These are phyloP conservation scores for Megacollybia marginata DNA, from an alignment of 768 basidiomycete species.

Conservation along the genomic window DNA sequence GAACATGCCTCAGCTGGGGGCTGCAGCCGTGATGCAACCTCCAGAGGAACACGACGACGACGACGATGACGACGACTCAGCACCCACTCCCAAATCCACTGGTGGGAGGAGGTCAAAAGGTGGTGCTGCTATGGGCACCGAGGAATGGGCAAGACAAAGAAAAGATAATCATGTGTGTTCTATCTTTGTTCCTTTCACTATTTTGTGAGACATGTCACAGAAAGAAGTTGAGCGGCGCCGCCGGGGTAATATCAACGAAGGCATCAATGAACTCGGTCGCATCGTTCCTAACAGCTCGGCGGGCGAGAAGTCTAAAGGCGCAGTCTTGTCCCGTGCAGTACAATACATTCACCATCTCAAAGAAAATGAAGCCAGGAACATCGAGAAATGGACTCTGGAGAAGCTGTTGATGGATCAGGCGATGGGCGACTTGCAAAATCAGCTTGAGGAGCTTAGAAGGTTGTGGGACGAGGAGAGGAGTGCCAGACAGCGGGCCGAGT, in stretches of 20 bases:
- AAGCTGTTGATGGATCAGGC: constrained; percentile 90
- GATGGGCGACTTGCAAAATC: constrained; percentile 79
- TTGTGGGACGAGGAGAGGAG: constrained; percentile 74
- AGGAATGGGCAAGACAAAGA: constrained; percentile 73
- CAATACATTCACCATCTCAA: constrained; percentile 90
- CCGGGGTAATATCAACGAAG: constrained; percentile 93
- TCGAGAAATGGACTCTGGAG: constrained; percentile 92
- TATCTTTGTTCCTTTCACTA: not conserved
- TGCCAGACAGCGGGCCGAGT: constrained; percentile 50
- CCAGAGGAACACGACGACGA: constrained; percentile 20
- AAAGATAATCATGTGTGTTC: constrained; percentile 74
- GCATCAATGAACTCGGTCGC: constrained; percentile 85
- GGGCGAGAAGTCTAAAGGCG: constrained; percentile 85
- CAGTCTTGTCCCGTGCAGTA: constrained; percentile 81
- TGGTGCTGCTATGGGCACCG: constrained; percentile 57
- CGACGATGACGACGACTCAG: constrained; percentile 15
- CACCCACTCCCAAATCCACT: constrained; percentile 17
- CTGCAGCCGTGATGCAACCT: constrained; percentile 37
- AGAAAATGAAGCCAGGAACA: constrained; percentile 84
- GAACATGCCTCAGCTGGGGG: constrained; percentile 48
- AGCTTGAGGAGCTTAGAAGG: constrained; percentile 76
- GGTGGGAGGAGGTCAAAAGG: constrained; percentile 38
- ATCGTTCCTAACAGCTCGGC: constrained; percentile 85
- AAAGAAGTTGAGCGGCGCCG: constrained; percentile 98
- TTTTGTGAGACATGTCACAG: constrained; percentile 30